Conservation (phyloP, 1,139 yeast genomes). For the Blastobotrys illinoisensis region DNA sequence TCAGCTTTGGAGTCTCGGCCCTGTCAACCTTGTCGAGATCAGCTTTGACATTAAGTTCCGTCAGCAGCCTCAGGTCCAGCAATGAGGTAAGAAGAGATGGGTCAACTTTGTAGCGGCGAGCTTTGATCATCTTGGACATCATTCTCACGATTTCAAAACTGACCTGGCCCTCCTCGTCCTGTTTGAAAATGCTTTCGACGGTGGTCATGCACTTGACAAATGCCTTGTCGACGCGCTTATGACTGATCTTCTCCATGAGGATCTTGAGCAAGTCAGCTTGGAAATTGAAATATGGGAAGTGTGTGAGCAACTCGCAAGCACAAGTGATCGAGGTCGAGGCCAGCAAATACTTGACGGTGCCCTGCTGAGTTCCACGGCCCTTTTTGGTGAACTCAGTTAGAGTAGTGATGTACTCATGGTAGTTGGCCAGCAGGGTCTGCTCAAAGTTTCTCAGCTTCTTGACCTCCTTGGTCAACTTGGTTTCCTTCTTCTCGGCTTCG, state of each 20-base stretch:
- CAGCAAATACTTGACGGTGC: slow-evolving; percentile 37
- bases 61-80: slow-evolving; percentile 64
- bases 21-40: slow-evolving; percentile 56
- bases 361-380: slow-evolving; percentile 28
- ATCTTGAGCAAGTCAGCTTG: slow-evolving; percentile 66
- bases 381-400: slow-evolving; percentile 36
- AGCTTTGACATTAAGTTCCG: slow-evolving; percentile 52
- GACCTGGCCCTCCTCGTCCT: slow-evolving; percentile 75
- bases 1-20: slow-evolving; percentile 47
- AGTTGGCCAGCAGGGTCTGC: slow-evolving; percentile 65
- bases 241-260: slow-evolving; percentile 44
- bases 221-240: slow-evolving; percentile 34
- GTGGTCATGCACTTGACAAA: slow-evolving; percentile 60
- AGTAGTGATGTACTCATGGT: slow-evolving; percentile 59
- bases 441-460: slow-evolving; percentile 72
- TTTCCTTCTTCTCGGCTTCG: slow-evolving; percentile 67
- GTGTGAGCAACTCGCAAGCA: slow-evolving; percentile 67
- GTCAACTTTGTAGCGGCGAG: slow-evolving; percentile 74
- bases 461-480: slow-evolving; percentile 78
- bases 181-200: slow-evolving; percentile 57
- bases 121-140: slow-evolving; percentile 63
- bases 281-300: slow-evolving; percentile 75
- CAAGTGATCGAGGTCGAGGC: slow-evolving; percentile 66
- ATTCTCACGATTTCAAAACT: slow-evolving; percentile 67
- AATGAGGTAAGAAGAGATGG: slow-evolving; percentile 74